phyloP scores from a whole-genome alignment of 2,329 filamentous ascomycete species.

The Monilinia aucupariae region DNA sequence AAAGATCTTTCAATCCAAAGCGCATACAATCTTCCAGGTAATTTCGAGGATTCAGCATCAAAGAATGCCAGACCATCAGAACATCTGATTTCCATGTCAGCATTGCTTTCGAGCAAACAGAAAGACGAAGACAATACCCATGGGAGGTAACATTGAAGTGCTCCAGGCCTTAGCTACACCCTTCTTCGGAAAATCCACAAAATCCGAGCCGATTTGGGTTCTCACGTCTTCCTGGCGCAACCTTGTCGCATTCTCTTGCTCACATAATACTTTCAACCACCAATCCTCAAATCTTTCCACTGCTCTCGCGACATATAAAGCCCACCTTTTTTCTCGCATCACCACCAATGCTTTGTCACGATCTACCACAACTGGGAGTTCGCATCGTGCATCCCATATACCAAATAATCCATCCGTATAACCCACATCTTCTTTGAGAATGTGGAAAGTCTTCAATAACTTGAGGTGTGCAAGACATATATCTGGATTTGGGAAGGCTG shows the following conservation, averaged over 20 bases:
- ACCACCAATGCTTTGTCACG: constrained; percentile 43
- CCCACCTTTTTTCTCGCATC: constrained; percentile 67
- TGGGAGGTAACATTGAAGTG: constrained; percentile 41
- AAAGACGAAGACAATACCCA: constrained; percentile 44
- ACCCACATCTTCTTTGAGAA: constrained; percentile 61
- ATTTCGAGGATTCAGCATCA: constrained; percentile 70
- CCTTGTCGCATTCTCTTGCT: constrained; percentile 22
- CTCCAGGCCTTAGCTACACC: constrained; percentile 34
- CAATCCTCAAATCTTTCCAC: constrained; percentile 62
- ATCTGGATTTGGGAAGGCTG: constrained; percentile 41
- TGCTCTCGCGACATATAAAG: constrained; percentile 60
- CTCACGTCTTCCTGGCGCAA: constrained; percentile 25
- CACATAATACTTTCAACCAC: constrained; percentile 44
- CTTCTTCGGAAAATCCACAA: constrained; percentile 15
- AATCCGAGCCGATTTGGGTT: not conserved
- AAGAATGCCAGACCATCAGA: constrained; percentile 73
- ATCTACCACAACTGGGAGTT: constrained; percentile 31
- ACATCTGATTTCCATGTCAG: constrained; percentile 47
- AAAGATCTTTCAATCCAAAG: constrained; percentile 48
- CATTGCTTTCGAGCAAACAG: not conserved
- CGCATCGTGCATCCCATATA: constrained; percentile 44
- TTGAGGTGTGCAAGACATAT: constrained; percentile 70
- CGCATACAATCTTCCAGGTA: constrained; percentile 71
- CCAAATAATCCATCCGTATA: constrained; percentile 63
- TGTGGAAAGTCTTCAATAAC: constrained; percentile 62